Evolutionary conservation across 164 flowering plant genomes (phyloP).

Genomic region (Malania oleifera): DNA sequence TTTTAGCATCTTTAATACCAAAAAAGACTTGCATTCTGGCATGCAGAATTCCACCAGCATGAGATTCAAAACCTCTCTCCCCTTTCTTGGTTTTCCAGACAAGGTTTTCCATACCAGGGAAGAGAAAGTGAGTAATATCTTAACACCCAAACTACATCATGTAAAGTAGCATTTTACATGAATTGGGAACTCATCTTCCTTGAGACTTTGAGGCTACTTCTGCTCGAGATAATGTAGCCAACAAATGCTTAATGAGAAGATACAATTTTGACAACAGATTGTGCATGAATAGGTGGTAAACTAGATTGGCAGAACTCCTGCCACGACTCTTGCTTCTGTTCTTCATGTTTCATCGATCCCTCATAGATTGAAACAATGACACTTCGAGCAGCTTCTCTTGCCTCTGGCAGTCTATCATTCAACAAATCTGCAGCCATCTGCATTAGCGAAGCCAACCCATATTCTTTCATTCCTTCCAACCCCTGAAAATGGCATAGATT

Average conservation of each 20-base stretch:
- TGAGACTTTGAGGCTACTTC: no score
- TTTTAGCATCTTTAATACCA: no score
- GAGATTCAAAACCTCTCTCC: no score
- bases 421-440: constrained; percentile 52
- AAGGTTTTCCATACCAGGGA: no score
- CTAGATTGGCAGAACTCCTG: constrained; percentile 60
- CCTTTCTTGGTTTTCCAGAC: no score
- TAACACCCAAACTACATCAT: no score
- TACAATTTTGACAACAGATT: constrained; percentile 53
- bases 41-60: no score
- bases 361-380: constrained; percentile 35
- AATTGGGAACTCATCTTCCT: no score
- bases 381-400: constrained; percentile 81
- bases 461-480: constrained; percentile 55
- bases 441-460: constrained; percentile 49
- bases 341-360: constrained; percentile 40
- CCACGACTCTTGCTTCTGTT: constrained; percentile 60
- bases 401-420: constrained; percentile 86
- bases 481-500: constrained; percentile 33
- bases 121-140: no score
- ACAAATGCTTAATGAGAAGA: constrained; percentile 24
- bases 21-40: no score
- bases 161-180: no score
- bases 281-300: constrained; percentile 65
- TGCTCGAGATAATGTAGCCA: neutral